These are phyloP conservation scores for Talaromyces verruculosus DNA, from an alignment of 2,329 filamentous ascomycete genomes.

Conservation along the genomic window DNA sequence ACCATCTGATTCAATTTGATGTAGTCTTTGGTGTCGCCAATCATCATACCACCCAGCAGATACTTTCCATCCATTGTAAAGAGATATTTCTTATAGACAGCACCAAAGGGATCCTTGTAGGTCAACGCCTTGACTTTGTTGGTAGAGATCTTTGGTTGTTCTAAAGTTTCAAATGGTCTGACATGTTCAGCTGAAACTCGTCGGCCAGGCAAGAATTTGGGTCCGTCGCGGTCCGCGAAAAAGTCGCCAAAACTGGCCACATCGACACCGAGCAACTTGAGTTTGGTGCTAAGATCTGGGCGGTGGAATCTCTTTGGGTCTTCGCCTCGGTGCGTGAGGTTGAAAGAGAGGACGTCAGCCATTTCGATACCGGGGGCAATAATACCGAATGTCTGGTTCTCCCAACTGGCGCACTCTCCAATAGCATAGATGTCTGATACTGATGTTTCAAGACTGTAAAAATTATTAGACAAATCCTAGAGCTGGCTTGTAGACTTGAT, in stretches of 20 bases:
- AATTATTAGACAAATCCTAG: no score
- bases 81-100: constrained; percentile 91
- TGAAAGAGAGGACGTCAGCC: constrained; percentile 88
- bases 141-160: constrained; percentile 2
- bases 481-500: no score
- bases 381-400: constrained; percentile 80
- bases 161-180: constrained; percentile 47
- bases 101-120: constrained; percentile 83
- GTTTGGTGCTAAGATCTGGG: constrained; percentile 85
- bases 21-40: constrained; percentile 87
- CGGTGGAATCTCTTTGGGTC: constrained; percentile 69
- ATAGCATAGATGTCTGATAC: constrained; percentile 76
- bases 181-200: constrained; percentile 31
- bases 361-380: constrained; percentile 90
- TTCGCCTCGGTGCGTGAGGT: constrained; percentile 78
- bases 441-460: constrained; percentile 62
- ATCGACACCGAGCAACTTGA: constrained; percentile 86
- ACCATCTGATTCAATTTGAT: constrained; percentile 85
- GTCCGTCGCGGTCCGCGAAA: constrained; percentile 84
- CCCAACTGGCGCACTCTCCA: constrained; percentile 88
- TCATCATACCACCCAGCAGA: constrained; percentile 94
- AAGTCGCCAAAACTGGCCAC: constrained; percentile 93
- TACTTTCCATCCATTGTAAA: constrained; percentile 90
- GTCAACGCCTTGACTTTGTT: constrained; percentile 72
- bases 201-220: constrained; percentile 68